phyloP scores from a whole-genome alignment of 1,284 basidiomycete species.

The Vanrija sp. region DNA sequence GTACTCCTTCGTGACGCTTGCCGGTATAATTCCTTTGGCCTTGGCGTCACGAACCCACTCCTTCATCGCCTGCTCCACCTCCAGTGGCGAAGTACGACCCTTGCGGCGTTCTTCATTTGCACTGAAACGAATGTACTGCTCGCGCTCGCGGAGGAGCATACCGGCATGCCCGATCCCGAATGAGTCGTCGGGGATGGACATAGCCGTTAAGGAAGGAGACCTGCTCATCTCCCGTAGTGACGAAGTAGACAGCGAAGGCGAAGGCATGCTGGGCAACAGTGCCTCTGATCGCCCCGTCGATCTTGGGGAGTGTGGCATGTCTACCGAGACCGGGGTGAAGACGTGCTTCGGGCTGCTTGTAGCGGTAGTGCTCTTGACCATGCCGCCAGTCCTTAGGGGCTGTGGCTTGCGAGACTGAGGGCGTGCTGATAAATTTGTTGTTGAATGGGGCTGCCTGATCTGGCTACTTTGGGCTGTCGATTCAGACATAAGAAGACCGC shows the following conservation, averaged over 20 bases:
- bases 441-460: no score
- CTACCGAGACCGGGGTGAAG: not conserved
- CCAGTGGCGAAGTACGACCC: conserved; percentile 7
- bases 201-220: conserved; percentile 5
- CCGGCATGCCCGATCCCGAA: conserved; percentile 18
- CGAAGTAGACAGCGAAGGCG: not conserved
- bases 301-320: not conserved
- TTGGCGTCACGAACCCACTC: conserved; percentile 22
- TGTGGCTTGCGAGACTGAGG: no score
- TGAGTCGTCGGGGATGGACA: not conserved
- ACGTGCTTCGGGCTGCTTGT: not conserved
- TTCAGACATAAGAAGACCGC: conserved; percentile 9
- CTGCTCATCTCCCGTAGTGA: conserved; percentile 11
- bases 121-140: conserved; percentile 25
- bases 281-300: not conserved
- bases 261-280: not conserved
- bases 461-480: no score
- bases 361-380: not conserved
- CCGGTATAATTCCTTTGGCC: conserved; percentile 19
- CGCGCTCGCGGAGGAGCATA: conserved; percentile 29
- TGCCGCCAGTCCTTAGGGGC: not conserved
- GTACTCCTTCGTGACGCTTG: conserved; percentile 18
- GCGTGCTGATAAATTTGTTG: no score
- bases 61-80: conserved; percentile 23
- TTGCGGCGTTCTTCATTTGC: conserved; percentile 5